These are phyloP conservation scores for Beauveria asiatica DNA, from an alignment of 2,329 filamentous ascomycete genomes.

Conservation along the genomic window DNA sequence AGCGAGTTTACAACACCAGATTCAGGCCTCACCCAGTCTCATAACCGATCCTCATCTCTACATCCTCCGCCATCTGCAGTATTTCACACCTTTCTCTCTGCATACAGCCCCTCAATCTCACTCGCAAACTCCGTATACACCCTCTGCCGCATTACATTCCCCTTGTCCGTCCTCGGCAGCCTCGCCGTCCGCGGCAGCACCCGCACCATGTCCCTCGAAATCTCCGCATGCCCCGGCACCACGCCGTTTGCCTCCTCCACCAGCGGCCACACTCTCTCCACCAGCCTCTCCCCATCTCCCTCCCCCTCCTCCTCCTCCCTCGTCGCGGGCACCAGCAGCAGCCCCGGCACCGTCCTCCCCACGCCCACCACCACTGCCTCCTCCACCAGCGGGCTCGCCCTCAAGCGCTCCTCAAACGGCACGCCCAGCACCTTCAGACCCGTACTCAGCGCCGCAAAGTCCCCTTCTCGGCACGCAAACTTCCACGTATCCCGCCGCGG, in stretches of 20 bases:
- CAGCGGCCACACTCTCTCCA: not conserved
- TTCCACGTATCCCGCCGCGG: not conserved
- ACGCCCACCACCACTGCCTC: not conserved
- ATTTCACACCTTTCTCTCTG: not conserved
- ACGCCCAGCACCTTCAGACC: not conserved
- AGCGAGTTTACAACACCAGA: too few species aligned
- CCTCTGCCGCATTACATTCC: not conserved
- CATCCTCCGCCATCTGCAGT: not conserved
- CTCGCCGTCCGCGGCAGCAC: not conserved
- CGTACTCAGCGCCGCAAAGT: constrained; percentile 4
- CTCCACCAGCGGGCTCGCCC: not conserved
- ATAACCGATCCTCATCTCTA: not conserved
- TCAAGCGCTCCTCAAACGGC: constrained; percentile 1
- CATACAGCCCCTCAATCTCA: constrained; percentile 4
- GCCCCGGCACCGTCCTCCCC: not conserved
- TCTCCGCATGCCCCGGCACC: not conserved
- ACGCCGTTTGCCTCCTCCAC: not conserved
- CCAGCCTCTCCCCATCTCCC: not conserved
- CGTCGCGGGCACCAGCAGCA: not conserved
- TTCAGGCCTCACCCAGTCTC: too few species aligned
- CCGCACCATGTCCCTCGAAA: not conserved
- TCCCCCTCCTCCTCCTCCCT: not conserved
- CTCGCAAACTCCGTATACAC: not conserved
- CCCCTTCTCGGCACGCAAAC: not conserved
- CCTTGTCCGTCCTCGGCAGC: constrained; percentile 7